Conservation (phyloP, 768 basidiomycete genomes). For the Lactarius psammicola region DNA sequence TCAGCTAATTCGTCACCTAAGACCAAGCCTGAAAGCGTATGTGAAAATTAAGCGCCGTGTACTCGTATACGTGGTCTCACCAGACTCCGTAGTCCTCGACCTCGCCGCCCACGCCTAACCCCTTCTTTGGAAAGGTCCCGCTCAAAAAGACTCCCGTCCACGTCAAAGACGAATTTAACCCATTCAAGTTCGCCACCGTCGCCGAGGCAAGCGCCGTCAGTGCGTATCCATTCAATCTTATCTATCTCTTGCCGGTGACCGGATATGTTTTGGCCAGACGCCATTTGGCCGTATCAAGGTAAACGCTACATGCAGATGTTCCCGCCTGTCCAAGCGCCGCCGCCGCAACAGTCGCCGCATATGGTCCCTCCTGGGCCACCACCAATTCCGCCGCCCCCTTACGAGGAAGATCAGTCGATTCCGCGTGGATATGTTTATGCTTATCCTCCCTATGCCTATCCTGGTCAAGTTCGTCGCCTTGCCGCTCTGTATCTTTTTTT, state of each 20-base stretch:
- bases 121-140: constrained; percentile 83
- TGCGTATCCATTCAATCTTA: constrained; percentile 42
- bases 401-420: constrained; percentile 70
- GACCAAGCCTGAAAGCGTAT: constrained; percentile 33
- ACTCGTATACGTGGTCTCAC: not conserved
- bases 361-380: constrained; percentile 68
- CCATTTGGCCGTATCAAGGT: constrained; percentile 86
- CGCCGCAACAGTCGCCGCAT: constrained; percentile 63
- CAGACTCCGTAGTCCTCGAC: constrained; percentile 10
- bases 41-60: not conserved
- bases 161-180: constrained; percentile 96
- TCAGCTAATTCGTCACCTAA: constrained; percentile 28
- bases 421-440: constrained; percentile 65
- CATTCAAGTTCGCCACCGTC: constrained; percentile 86
- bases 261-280: constrained; percentile 42
- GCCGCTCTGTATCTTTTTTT: constrained; percentile 9
- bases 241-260: not conserved
- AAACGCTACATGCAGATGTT: constrained; percentile 82
- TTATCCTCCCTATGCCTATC: constrained; percentile 75
- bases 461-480: constrained; percentile 58
- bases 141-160: constrained; percentile 81
- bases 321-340: constrained; percentile 57
- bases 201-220: constrained; percentile 70
- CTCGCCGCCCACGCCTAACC: constrained; percentile 59
- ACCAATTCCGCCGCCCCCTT: constrained; percentile 68